Evolutionary conservation across 2,329 filamentous ascomycete genomes (phyloP).

Genomic region (Calonectria multiphialidica): DNA sequence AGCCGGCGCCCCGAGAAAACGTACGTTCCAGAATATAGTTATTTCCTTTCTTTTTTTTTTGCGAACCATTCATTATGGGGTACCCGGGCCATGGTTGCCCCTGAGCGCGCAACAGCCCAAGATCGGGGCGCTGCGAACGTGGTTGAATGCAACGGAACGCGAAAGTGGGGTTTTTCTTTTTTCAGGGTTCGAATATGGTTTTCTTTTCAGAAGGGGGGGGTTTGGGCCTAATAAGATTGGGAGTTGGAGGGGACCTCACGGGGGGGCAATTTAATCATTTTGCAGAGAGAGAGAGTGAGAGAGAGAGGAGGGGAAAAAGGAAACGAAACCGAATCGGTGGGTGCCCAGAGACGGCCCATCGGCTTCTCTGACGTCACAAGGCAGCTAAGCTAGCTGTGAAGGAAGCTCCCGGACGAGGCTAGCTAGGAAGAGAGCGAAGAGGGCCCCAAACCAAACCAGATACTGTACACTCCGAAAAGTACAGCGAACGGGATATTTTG

Average conservation of each 20-base stretch:
- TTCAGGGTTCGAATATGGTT: neutral
- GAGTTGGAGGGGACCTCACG: no score
- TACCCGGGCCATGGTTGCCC: neutral
- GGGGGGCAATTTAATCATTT: neutral
- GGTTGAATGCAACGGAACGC: neutral
- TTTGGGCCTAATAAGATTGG: neutral
- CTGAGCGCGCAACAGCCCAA: neutral
- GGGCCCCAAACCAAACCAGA: no score
- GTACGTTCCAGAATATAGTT: neutral
- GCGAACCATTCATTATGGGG: neutral
- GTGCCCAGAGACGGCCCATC: neutral
- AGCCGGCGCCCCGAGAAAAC: neutral
- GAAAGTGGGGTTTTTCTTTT: neutral
- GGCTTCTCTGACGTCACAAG: neutral
- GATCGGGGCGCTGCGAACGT: neutral
- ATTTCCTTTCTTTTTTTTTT: neutral
- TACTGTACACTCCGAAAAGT: neutral
- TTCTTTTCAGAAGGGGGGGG: neutral
- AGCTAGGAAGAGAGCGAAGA: no score
- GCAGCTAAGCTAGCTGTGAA: no score
- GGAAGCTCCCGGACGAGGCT: no score
- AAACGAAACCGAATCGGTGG: neutral
- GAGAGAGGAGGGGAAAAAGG: neutral
- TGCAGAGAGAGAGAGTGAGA: no score
- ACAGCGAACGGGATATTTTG: neutral